A percentile compares a stretch with the other conserved stretches of the same genome.
Conservation (phyloP, 768 basidiomycete genomes). For the Amanita subjunquillea region DNA sequence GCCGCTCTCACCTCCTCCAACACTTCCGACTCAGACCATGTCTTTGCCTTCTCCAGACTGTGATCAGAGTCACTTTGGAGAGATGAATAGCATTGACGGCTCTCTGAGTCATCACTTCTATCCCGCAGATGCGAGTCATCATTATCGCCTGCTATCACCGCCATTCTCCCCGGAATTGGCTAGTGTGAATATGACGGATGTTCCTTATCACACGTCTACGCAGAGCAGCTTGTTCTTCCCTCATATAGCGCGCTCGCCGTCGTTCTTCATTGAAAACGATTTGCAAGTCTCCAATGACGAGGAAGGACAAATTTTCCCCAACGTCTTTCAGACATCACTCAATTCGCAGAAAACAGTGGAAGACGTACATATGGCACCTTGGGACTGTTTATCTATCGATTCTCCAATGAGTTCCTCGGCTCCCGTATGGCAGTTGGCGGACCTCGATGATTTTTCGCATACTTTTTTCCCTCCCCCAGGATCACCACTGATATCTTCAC, state of each 20-base stretch:
- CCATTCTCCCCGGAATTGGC: constrained; percentile 26
- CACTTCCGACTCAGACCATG: constrained; percentile 24
- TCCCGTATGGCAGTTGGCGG: neutral
- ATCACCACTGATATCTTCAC: constrained; percentile 19
- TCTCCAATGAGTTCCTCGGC: neutral
- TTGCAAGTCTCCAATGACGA: neutral
- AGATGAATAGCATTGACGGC: neutral
- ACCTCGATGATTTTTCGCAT: neutral
- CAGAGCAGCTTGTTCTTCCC: constrained; percentile 9
- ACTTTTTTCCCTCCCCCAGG: constrained; percentile 2
- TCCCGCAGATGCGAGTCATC: constrained; percentile 9
- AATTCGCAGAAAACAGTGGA: neutral
- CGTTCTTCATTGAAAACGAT: neutral
- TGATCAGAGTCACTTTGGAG: constrained; percentile 8
- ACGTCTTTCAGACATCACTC: neutral
- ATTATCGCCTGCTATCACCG: constrained; percentile 15
- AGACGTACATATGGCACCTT: neutral
- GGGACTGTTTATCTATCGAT: neutral
- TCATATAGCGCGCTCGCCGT: neutral
- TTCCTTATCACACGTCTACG: constrained; percentile 6
- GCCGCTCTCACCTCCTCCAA: constrained; percentile 33
- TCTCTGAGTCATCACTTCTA: neutral
- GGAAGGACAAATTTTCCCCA: neutral
- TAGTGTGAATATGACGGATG: constrained; percentile 2
- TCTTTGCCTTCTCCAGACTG: constrained; percentile 25